Conservation (phyloP, 2,329 filamentous ascomycete genomes). For the Cladorrhinum sp. region DNA sequence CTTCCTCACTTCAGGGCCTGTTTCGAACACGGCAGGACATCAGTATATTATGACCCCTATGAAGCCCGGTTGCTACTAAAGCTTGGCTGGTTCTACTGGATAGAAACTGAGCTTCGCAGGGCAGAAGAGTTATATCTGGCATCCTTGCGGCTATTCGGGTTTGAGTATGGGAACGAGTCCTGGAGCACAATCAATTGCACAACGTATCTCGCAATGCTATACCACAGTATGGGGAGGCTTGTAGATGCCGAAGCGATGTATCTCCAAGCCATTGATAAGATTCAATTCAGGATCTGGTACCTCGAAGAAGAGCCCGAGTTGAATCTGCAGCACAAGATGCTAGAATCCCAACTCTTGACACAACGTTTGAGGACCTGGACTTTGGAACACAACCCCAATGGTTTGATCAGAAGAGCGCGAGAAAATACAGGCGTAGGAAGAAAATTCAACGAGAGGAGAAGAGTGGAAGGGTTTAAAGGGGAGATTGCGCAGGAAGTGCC, state of each 20-base stretch:
- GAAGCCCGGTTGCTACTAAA: neutral
- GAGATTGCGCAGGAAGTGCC: too few relatives aligned
- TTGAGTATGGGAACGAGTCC: neutral
- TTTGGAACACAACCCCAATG: too few relatives aligned
- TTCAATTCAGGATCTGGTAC: neutral
- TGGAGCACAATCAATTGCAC: neutral
- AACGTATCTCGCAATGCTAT: slow-evolving; percentile 1
- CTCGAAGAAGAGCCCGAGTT: neutral
- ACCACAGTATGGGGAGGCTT: slow-evolving; percentile 11
- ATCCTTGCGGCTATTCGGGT: neutral
- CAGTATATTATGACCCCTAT: neutral
- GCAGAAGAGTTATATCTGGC: slow-evolving; percentile 1
- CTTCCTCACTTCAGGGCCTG: neutral
- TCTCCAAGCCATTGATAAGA: slow-evolving; percentile 2
- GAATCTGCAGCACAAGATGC: too few relatives aligned
- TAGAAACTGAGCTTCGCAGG: neutral
- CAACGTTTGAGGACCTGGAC: too few relatives aligned
- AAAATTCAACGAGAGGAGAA: too few relatives aligned
- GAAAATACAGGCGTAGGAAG: neutral
- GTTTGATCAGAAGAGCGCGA: neutral
- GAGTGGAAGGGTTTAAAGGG: too few relatives aligned
- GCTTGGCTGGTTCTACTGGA: slow-evolving; percentile 1
- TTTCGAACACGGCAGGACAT: neutral
- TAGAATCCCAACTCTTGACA: too few relatives aligned
- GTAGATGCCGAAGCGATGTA: slow-evolving; percentile 10